phyloP scores from a whole-genome alignment of 2,329 filamentous ascomycete genomes.

The Fusarium foetens region DNA sequence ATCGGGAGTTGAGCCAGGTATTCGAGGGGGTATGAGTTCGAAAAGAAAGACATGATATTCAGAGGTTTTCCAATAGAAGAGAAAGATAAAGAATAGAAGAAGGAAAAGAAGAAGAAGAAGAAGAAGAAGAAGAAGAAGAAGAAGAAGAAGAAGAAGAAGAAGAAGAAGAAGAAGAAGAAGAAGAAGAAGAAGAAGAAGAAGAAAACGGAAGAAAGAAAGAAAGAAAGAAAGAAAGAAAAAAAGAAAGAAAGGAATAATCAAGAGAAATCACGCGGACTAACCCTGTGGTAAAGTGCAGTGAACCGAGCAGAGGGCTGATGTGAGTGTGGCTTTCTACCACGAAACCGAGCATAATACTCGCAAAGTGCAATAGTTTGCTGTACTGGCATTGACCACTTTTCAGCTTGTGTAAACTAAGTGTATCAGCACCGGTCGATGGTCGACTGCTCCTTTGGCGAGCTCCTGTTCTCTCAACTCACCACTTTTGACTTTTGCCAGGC shows the following conservation, averaged over 20 bases:
- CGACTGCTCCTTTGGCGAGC: background rate
- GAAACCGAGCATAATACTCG: constrained; percentile 65
- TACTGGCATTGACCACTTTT: constrained; percentile 59
- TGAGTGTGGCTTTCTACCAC: constrained; percentile 60
- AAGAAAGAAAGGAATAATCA: background rate
- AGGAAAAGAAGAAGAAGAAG: background rate
- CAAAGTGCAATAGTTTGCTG: constrained; percentile 66
- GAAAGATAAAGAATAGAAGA: constrained; percentile 35
- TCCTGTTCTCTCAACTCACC: constrained; percentile 53
- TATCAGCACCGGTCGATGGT: constrained; percentile 30
- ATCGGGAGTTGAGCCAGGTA: constrained; percentile 47
- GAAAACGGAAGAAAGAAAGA: constrained; percentile 8
- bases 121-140: background rate
- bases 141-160: accelerated
- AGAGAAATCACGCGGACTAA: constrained; percentile 53
- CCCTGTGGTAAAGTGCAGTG: constrained; percentile 63
- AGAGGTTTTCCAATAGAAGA: constrained; percentile 42
- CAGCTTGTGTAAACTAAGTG: constrained; percentile 51
- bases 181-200: background rate
- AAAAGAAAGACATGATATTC: constrained; percentile 46
- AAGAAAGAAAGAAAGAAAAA: too few relatives aligned
- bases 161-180: too few relatives aligned
- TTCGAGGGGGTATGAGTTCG: constrained; percentile 7
- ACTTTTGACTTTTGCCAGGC: constrained; percentile 61
- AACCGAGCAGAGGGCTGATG: constrained; percentile 61